A percentile compares a stretch with the other conserved stretches of the same genome.
phyloP scores from a whole-genome alignment of 1,284 basidiomycete species.

The Somion occarium region DNA sequence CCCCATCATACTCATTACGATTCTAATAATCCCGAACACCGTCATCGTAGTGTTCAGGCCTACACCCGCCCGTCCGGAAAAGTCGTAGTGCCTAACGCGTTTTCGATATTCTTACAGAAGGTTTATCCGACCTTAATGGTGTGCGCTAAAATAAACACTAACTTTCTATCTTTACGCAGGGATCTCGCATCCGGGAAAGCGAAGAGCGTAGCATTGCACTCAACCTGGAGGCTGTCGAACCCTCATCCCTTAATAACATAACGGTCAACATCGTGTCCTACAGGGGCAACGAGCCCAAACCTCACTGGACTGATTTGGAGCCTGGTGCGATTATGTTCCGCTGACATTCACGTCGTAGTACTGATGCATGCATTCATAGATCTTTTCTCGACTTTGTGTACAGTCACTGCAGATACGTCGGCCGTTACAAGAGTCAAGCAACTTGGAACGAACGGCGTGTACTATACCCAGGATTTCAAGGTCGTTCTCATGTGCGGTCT shows the following conservation, averaged over 20 bases:
- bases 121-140: conserved; percentile 16
- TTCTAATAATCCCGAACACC: conserved; percentile 27
- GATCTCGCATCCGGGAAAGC: conserved; percentile 27
- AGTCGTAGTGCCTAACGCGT: conserved; percentile 26
- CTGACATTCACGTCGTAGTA: neutral
- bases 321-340: conserved; percentile 27
- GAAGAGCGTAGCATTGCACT: conserved; percentile 39
- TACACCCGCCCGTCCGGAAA: conserved; percentile 27
- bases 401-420: conserved; percentile 35
- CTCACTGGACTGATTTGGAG: conserved; percentile 42
- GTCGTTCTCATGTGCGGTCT: conserved; percentile 46
- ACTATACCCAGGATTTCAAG: conserved; percentile 39
- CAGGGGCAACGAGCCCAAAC: conserved; percentile 30
- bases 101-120: conserved; percentile 30
- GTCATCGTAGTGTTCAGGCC: conserved; percentile 18
- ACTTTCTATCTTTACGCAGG: conserved; percentile 21
- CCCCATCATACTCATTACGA: conserved; percentile 25
- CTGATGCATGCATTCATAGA: conserved; percentile 23
- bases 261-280: conserved; percentile 36
- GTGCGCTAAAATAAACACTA: too few relatives aligned
- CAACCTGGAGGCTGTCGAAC: conserved; percentile 27
- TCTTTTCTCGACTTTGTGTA: conserved; percentile 40
- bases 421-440: conserved; percentile 19
- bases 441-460: conserved; percentile 19
- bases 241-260: conserved; percentile 22